Evolutionary conservation across 768 basidiomycete genomes (phyloP).

Genomic region (Lentinula edodes): DNA sequence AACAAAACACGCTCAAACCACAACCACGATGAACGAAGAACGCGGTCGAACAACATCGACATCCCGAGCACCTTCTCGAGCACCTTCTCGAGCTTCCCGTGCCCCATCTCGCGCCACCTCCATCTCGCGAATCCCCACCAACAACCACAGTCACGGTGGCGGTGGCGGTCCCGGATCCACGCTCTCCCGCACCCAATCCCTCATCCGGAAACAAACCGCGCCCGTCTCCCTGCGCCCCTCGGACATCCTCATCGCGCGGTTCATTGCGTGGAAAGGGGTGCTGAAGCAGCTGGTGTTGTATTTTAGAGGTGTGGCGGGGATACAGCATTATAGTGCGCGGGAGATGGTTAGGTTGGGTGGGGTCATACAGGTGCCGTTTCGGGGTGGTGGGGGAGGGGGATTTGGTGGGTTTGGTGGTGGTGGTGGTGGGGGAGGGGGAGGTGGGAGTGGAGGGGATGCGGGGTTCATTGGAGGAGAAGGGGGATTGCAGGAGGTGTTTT

Average conservation of each 20-base stretch:
- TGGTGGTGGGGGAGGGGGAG: no score
- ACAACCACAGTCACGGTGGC: constrained; percentile 15
- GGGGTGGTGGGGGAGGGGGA: constrained; percentile 90
- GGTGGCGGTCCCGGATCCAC: constrained; percentile 43
- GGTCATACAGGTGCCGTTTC: constrained; percentile 96
- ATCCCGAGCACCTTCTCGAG: no score
- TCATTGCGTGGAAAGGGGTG: constrained; percentile 92
- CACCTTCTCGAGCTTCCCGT: constrained; percentile 10
- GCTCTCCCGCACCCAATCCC: constrained; percentile 71
- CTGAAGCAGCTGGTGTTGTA: constrained; percentile 94
- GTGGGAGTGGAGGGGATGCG: no score
- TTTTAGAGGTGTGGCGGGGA: constrained; percentile 77
- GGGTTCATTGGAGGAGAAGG: no score
- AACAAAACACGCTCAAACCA: no score
- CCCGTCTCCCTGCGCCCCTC: constrained; percentile 87
- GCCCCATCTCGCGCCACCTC: constrained; percentile 69
- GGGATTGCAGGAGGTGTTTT: constrained; percentile 86
- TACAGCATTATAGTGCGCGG: constrained; percentile 90
- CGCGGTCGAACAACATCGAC: not conserved
- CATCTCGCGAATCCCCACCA: constrained; percentile 56
- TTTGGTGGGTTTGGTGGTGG: no score
- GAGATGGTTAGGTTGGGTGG: constrained; percentile 92
- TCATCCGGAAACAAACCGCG: constrained; percentile 93
- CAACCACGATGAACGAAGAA: not conserved
- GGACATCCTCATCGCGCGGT: constrained; percentile 94